These are phyloP conservation scores for Tricholoma furcatifolium DNA, from an alignment of 768 basidiomycete species.

Conservation along the genomic window DNA sequence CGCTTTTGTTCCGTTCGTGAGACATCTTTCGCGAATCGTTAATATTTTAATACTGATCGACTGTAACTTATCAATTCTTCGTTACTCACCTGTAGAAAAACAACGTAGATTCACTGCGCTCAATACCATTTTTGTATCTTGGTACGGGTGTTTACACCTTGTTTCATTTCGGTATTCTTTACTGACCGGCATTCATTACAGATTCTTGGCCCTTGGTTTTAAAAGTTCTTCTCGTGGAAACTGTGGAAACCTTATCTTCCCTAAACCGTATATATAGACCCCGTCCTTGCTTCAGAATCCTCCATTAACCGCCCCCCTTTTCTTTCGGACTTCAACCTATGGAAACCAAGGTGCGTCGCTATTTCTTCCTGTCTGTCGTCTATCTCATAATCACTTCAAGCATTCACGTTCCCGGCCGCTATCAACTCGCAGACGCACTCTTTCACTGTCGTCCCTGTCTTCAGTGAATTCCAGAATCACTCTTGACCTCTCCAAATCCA, in stretches of 20 bases:
- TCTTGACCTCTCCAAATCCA: constrained; percentile 11
- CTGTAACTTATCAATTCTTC: too few relatives aligned
- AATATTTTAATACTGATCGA: too few relatives aligned
- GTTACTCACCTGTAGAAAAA: too few relatives aligned
- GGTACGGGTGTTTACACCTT: too few relatives aligned
- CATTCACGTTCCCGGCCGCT: constrained; percentile 1
- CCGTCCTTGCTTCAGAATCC: not conserved
- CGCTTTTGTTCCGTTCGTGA: too few relatives aligned
- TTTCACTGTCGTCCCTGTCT: constrained; percentile 16
- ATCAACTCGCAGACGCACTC: constrained; percentile 16
- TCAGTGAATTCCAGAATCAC: constrained; percentile 18
- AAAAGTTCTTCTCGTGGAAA: not conserved
- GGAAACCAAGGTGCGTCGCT: constrained; percentile 10
- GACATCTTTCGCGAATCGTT: too few relatives aligned
- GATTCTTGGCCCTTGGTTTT: too few relatives aligned
- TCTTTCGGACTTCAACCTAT: not conserved
- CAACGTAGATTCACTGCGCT: too few relatives aligned
- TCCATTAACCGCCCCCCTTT: not conserved
- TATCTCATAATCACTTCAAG: not conserved
- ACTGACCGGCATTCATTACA: too few relatives aligned
- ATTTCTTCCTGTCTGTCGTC: not conserved
- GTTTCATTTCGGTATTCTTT: too few relatives aligned
- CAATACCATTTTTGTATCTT: too few relatives aligned
- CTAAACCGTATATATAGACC: not conserved
- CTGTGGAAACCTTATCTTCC: not conserved